These are phyloP conservation scores for Triticum monococcum DNA, from an alignment of 176 grass and related monocot species.

Conservation along the genomic window DNA sequence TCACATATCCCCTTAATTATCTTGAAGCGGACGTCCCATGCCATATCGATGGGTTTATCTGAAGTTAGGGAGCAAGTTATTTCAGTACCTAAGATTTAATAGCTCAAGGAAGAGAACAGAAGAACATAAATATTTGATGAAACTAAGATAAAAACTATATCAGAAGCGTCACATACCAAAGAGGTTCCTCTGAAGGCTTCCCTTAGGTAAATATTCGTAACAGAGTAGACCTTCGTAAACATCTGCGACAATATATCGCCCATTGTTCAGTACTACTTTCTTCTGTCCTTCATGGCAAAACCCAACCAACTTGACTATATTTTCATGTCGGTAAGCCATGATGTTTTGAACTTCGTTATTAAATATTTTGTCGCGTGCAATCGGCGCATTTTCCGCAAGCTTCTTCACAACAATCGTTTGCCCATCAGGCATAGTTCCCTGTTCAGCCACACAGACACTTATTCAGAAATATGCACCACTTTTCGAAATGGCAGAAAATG, in stretches of 20 bases:
- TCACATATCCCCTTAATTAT: conserved; percentile 30
- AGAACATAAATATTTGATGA: neutral
- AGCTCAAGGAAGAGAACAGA: neutral
- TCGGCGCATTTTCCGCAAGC: neutral
- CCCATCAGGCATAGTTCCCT: conserved; percentile 18
- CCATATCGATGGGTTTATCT: neutral
- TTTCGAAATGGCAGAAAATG: fast-evolving
- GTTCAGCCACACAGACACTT: neutral
- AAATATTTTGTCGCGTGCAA: neutral
- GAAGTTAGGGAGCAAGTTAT: neutral
- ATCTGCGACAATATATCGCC: conserved; percentile 33
- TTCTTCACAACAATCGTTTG: conserved; percentile 25
- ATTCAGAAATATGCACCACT: neutral
- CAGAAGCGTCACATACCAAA: neutral
- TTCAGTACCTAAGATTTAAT: neutral
- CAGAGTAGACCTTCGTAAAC: conserved; percentile 18
- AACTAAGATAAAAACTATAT: neutral
- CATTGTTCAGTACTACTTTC: conserved; percentile 27
- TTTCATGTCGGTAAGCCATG: conserved; percentile 2
- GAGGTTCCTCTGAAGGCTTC: conserved; percentile 28
- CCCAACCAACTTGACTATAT: conserved; percentile 26
- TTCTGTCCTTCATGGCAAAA: conserved; percentile 28
- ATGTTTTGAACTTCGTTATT: conserved; percentile 24
- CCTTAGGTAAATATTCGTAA: conserved; percentile 20
- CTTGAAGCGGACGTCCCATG: conserved; percentile 10